Evolutionary conservation across 2,329 filamentous ascomycete species (phyloP).

Genomic region (Colletotrichum sp.): DNA sequence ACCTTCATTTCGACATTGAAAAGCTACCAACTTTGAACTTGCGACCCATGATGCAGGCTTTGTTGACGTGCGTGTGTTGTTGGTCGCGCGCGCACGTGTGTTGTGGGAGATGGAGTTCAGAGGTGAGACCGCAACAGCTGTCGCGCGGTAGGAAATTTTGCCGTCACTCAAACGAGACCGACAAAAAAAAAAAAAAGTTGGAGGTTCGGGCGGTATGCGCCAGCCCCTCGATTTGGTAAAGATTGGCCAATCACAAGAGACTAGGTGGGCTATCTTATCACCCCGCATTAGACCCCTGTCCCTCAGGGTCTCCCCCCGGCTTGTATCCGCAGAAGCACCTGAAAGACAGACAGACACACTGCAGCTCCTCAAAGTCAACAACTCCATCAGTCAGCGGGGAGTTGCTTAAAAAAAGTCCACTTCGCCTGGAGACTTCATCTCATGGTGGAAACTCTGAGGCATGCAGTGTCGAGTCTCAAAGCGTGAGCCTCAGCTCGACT

Average conservation of each 20-base stretch:
- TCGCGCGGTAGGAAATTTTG: conserved; percentile 20
- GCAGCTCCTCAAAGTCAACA: background rate
- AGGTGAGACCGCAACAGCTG: background rate
- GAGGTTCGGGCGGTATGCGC: conserved; percentile 10
- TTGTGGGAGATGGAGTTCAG: background rate
- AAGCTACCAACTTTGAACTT: conserved; percentile 14
- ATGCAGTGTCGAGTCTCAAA: background rate
- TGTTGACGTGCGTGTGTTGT: background rate
- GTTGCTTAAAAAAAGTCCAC: background rate
- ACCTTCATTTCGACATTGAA: background rate
- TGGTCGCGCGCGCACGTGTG: background rate
- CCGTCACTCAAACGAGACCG: background rate
- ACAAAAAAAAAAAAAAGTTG: conserved; percentile 1
- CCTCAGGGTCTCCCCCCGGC: conserved; percentile 10
- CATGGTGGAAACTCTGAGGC: background rate
- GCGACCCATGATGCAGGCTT: conserved; percentile 15
- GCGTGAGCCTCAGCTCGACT: background rate
- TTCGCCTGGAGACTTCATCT: background rate
- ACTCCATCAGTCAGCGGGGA: background rate
- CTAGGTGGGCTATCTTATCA: background rate
- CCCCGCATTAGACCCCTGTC: conserved; percentile 13
- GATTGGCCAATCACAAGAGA: conserved; percentile 3
- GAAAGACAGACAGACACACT: background rate
- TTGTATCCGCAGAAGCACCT: background rate
- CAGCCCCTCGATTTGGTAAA: background rate